Evolutionary conservation across 2,329 filamentous ascomycete species (phyloP), one percentile per base, ranked within the genome.

Genomic region (Ophidiomyces ophidiicola): DNA sequence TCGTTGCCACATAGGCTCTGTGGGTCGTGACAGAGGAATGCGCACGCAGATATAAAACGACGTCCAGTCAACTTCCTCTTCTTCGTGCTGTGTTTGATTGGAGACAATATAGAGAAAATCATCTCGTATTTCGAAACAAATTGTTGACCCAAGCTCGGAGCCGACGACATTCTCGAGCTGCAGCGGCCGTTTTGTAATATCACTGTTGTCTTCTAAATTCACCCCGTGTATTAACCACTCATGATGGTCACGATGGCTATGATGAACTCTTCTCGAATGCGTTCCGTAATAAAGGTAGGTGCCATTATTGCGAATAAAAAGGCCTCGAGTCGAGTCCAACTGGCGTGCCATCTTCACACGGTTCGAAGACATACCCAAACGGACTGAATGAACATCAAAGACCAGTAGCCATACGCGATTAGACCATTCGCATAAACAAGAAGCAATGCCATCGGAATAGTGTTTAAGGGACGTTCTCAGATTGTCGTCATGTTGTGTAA

Each of bases 41-140:
- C 78, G 72, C 31, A 76, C 64, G 53, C 74, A 80, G 41, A 76
- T 69, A 51, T 85, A 87, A 52, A 74, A 80, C 0, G 77, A 82
- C 0, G 73, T 45, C 70, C 74, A 80, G 42, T 80, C 72, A 3
- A 73, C 64, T 42, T 80, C 74, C 42, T 80, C 72, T 0, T 72
- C 66, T 42, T 79, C 72, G 37, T 74, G 72, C 2, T 69, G 68
- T 1, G 70, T 71, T 46, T 77, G 70, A 46, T 76, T 86, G 0
- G 80, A 81, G 4, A 86, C 59, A 0, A 71, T 78, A 48, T 86
- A 86, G 28, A 87, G 75, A 48, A 75, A 66, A 6, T 65, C 69
- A 25, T 75, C 66, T 44, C 81, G 66, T 12, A 86, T 71, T 44
- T 82, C 78, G 51, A 87, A 86, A 44, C 74, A 80, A n/a, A 82